These are phyloP conservation scores for Coemansia sp. DNA, from an alignment of 192 early-diverging fungal genomes.

Conservation along the genomic window DNA sequence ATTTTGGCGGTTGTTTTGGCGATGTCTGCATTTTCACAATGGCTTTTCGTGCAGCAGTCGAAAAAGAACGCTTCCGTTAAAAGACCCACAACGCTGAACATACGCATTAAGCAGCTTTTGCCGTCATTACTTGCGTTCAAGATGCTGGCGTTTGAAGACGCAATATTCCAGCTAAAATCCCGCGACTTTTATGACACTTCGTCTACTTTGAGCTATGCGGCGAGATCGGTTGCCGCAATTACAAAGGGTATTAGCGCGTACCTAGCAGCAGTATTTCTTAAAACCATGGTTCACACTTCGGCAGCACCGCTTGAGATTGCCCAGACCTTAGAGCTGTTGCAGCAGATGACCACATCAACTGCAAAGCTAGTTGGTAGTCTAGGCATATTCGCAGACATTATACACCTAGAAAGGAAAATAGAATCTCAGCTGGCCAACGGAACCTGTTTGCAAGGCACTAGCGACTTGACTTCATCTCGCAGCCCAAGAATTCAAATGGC, in stretches of 20 bases:
- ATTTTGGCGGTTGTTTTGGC: slow-evolving; percentile 2
- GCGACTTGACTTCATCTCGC: too few species aligned
- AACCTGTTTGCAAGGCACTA: background rate
- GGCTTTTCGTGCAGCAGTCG: slow-evolving; percentile 14
- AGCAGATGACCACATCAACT: slow-evolving; percentile 9
- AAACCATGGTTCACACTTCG: background rate
- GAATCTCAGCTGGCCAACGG: slow-evolving; percentile 1
- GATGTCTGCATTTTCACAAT: slow-evolving; percentile 8
- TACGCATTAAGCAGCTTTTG: slow-evolving; percentile 19
- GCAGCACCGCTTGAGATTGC: background rate
- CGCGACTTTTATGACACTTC: slow-evolving; percentile 16
- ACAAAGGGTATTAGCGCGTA: slow-evolving; percentile 8
- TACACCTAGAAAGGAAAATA: slow-evolving; percentile 10
- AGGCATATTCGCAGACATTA: slow-evolving; percentile 12
- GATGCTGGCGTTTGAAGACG: slow-evolving; percentile 19
- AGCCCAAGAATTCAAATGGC: background rate
- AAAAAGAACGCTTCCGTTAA: background rate
- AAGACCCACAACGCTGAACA: slow-evolving; percentile 12
- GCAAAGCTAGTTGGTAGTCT: slow-evolving; percentile 6
- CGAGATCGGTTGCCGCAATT: slow-evolving; percentile 10
- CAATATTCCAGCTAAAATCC: slow-evolving; percentile 7
- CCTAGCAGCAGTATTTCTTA: slow-evolving; percentile 5
- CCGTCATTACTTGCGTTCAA: slow-evolving; percentile 27
- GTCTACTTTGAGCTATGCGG: slow-evolving; percentile 3
- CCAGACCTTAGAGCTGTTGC: slow-evolving; percentile 6